Base-by-base conservation (phyloP, 306 rosid species). In the Datisca glomerata region DNA sequence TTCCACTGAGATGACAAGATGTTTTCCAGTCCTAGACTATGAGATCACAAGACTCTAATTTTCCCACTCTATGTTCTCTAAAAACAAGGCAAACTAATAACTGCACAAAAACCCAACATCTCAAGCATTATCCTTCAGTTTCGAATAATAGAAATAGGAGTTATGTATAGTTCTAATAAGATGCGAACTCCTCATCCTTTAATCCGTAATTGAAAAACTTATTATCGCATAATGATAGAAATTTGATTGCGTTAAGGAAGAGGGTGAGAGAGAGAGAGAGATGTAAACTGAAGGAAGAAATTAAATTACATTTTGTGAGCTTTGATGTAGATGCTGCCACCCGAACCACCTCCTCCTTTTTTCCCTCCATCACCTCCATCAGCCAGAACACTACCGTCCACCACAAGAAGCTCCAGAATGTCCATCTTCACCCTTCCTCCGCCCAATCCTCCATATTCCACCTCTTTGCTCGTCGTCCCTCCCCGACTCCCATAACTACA, bases 301-400 rank as follows among this genome's bases (percentile, higher is more conserved):
- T 38, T 15, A 60, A 23, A 63, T 74, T 73, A 91, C 98, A 91
- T 84, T 75, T 74, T 84, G 53, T 56, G 47, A 62, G 84, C 98
- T 59, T 53, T 71, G 89, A 91, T 80, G 73, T 70, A 71, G 72
- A 84, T 69, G 56, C 98, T 85, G 70, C 98, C 98, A 45, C 94
- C 98, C 12, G 98, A 91, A 60, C 98, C 98, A 45, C 98, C 98
- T 29, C 98, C 98, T 11, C 98, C 98, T 43, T 66, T 72, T 31
- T 58, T 29, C 43, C 96, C 98, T 39, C 86, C 98, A 49, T 64
- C 66, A 11, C 78, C 96, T 13, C 98, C 98, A 20, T 91, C 94
- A 15, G 85, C 98, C 66, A 80, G 69, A 66, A 81, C 53, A 55
- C 28, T 54, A 1, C 92, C 98, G 54, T 91, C 78, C 76, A 85